Base-by-base conservation (phyloP, 345 rosid species). In the Brassica rapa region DNA sequence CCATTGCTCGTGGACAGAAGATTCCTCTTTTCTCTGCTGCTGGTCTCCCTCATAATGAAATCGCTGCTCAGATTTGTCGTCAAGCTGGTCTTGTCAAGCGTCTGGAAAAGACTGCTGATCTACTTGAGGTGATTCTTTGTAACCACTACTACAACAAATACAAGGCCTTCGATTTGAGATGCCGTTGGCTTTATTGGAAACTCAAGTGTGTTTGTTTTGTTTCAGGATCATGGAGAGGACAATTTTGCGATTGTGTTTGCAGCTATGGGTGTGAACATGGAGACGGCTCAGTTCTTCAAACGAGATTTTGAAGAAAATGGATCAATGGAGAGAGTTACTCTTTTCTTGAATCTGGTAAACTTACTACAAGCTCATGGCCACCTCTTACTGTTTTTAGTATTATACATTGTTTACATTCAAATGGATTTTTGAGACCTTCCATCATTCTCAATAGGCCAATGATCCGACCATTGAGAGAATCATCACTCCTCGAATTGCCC, bases 201-300 rank as follows among this genome's bases (percentile, higher is more conserved):
- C 5, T 27, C 23, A 16, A 4, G 3, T 57, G 15, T 39, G 55
- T 12, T 69, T 32, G 27, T 27, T 49, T 41, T 51, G 16, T 64
- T 80, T 39, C 84, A 94, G 98, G 97, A 83, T 81, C 87, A 63
- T 11, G 97, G 86, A 77, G 98, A 94, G 75, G 98, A 92, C 85
- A 94, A 92, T 79, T 94, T 94, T 84, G 98, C 98, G 24, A 94
- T 92, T 81, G 98, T 94, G 24, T 94, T 94, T 77, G 98, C 98
- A 39, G 98, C 98, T 62, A 92, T 94, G 98, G 97, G 98, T 77
- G 98, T 94, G 68, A 94, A 94, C 86, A 94, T 92, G 97, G 97
- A 94, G 83, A 94, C 98, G 57, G 97, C 98, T 16, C 97, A 94
- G 80, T 94, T 94, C 82, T 92, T 94, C 87, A 94, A 94, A 78